phyloP scores from a whole-genome alignment of 306 rosid genomes.

The Clitoria ternatea region DNA sequence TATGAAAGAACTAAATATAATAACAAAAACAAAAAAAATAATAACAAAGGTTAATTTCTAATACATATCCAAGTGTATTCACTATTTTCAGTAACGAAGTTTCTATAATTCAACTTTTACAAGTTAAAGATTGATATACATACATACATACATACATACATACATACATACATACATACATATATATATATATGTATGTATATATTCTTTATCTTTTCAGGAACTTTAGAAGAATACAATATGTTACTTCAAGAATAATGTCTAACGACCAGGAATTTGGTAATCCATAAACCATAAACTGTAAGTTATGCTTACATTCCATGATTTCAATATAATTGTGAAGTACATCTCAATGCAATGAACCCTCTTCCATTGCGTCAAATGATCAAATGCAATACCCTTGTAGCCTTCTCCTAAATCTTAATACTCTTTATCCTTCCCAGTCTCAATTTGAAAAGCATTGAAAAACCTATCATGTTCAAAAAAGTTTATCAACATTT shows the following conservation, averaged over 20 bases:
- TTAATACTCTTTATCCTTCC: not conserved
- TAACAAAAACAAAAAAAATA: too few species aligned
- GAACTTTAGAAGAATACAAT: not conserved
- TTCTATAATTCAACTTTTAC: too few species aligned
- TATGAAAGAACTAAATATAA: not conserved
- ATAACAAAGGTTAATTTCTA: too few species aligned
- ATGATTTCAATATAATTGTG: not conserved
- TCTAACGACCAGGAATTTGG: not conserved
- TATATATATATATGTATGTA: too few species aligned
- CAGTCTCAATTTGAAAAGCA: constrained; percentile 10
- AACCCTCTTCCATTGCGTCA: not conserved
- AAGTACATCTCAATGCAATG: not conserved
- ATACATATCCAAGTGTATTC: not conserved
- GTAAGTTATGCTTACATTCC: not conserved
- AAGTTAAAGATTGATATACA: too few species aligned
- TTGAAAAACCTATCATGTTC: not conserved
- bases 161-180: too few species aligned
- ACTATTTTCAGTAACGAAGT: not conserved
- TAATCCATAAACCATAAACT: not conserved
- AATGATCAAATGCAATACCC: too few species aligned
- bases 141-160: too few species aligned
- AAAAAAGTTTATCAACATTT: not conserved
- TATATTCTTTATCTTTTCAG: not conserved
- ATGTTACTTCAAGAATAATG: not conserved
- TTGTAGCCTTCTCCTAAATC: constrained; percentile 12